Conservation (phyloP, 2,329 filamentous ascomycete species). For the Onygena corvina region DNA sequence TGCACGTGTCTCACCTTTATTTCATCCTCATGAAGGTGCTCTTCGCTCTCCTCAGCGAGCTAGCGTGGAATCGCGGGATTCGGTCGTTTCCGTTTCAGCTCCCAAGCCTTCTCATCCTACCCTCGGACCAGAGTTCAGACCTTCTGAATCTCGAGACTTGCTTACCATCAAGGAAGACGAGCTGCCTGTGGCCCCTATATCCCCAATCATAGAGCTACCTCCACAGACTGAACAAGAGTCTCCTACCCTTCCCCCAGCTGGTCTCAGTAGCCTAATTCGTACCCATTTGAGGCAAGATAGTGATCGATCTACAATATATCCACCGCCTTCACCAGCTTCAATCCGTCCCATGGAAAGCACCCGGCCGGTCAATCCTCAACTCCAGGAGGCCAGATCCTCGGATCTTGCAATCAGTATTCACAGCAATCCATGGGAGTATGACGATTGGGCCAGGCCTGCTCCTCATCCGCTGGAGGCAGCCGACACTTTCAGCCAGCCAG, state of each 20-base stretch:
- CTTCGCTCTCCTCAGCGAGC: conserved; percentile 28
- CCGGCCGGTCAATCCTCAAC: conserved; percentile 20
- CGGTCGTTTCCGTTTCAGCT: conserved; percentile 11
- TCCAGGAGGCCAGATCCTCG: conserved; percentile 25
- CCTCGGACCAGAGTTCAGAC: conserved; percentile 27
- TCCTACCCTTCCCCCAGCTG: conserved; percentile 62
- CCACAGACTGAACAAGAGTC: conserved; percentile 45
- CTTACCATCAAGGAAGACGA: conserved; percentile 32
- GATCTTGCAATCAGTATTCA: conserved; percentile 40
- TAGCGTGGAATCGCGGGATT: conserved; percentile 20
- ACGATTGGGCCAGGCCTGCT: conserved; percentile 34
- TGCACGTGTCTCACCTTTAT: conserved; percentile 19
- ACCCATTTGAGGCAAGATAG: conserved; percentile 76
- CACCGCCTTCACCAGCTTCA: conserved; percentile 32
- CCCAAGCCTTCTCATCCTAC: conserved; percentile 22
- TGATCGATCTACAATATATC: conserved; percentile 67
- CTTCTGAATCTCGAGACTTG: conserved; percentile 29
- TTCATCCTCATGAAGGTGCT: conserved; percentile 24
- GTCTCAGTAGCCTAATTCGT: conserved; percentile 68
- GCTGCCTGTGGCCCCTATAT: conserved; percentile 10
- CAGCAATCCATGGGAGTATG: conserved; percentile 45
- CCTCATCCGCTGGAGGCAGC: conserved; percentile 8
- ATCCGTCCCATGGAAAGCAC: conserved; percentile 26
- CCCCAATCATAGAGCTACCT: conserved; percentile 5
- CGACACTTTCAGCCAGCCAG: not conserved